Base-by-base conservation (phyloP, 345 rosid species). In the Barbarea vulgaris region DNA sequence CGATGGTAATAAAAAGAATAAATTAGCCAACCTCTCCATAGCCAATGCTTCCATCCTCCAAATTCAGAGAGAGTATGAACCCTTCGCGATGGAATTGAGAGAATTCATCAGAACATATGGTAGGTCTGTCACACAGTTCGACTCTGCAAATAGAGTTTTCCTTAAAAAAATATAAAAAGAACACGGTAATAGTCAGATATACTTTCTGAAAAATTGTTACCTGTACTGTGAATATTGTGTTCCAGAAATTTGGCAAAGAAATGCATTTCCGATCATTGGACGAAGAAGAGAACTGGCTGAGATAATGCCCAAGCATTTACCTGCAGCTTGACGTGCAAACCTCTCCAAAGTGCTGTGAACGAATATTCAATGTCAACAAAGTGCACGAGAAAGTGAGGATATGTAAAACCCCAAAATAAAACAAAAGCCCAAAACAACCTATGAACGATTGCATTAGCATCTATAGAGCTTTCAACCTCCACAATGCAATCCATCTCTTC, bases 391-490 rank as follows among this genome's bases (percentile, higher is more conserved):
- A 66, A 77, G 31, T 28, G 30, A 37, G 67, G 63, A 55, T 41
- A 28, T 53, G 21, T 60, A 31, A 67, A 67, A 57, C 7, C 28
- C 4, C 14, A 21, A 42, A 67, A 30, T 7, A 15, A 34, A 55
- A 61, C 68, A 74, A 25, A 76, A 79, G 63, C 53, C 58, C 21
- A 68, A 50, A 73, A 39, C 15, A 76, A 91, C 98, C 98, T 88
- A 81, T 93, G 98, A 80, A 87, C 83, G 54, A 77, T 46, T 42
- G 94, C 85, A 80, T 93, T 93, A 67, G 85, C 74, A 69, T 75
- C 76, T 27, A 91, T 93, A 84, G 85, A 57, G 71, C 98, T 93
- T 81, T 89, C 87, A 79, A 89, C 93, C 86, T 93, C 98, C 89
- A 91, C 83, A 33, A 93, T 70, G 53, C 84, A 75, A 77, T 93